phyloP scores from a whole-genome alignment of 2,329 filamentous ascomycete species.

The Amauroascus niger region DNA sequence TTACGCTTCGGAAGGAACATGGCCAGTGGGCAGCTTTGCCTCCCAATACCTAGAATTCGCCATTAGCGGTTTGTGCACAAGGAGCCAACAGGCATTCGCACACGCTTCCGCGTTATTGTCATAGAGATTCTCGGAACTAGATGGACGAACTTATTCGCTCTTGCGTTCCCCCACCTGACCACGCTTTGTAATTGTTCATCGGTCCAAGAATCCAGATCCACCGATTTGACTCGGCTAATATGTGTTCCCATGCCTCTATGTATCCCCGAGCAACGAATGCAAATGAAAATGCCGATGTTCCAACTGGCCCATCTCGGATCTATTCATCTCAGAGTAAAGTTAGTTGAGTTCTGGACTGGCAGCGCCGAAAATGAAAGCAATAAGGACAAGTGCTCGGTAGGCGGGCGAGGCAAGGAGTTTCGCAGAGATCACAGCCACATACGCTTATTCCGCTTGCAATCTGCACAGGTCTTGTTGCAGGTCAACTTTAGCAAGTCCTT shows the following conservation, averaged over 20 bases:
- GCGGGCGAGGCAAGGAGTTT: neutral
- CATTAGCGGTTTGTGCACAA: conserved; percentile 21
- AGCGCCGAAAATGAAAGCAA: too few relatives aligned
- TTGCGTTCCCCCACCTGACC: conserved; percentile 86
- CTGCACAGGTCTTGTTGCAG: conserved; percentile 89
- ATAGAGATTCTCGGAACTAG: neutral
- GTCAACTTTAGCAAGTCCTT: conserved; percentile 93
- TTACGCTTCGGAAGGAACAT: conserved; percentile 79
- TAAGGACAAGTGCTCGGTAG: neutral
- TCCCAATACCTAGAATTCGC: conserved; percentile 64
- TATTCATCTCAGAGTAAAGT: conserved; percentile 31
- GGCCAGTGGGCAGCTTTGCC: conserved; percentile 78
- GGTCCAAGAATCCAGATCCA: conserved; percentile 96
- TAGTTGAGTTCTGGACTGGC: neutral
- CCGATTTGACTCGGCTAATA: conserved; percentile 95
- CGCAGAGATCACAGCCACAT: conserved; percentile 30
- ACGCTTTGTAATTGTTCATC: conserved; percentile 95
- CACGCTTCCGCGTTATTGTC: neutral
- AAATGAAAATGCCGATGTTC: conserved; percentile 95
- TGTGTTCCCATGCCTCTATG: conserved; percentile 98
- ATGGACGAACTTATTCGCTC: conserved; percentile 71
- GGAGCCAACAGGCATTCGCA: neutral
- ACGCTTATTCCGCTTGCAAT: conserved; percentile 99
- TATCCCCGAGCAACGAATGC: conserved; percentile 96
- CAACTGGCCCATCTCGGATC: conserved; percentile 98